A percentile compares a stretch with the other conserved stretches of the same genome.
These are phyloP conservation scores for Fusarium liriodendri DNA, from an alignment of 2,329 filamentous ascomycete species.

Conservation along the genomic window DNA sequence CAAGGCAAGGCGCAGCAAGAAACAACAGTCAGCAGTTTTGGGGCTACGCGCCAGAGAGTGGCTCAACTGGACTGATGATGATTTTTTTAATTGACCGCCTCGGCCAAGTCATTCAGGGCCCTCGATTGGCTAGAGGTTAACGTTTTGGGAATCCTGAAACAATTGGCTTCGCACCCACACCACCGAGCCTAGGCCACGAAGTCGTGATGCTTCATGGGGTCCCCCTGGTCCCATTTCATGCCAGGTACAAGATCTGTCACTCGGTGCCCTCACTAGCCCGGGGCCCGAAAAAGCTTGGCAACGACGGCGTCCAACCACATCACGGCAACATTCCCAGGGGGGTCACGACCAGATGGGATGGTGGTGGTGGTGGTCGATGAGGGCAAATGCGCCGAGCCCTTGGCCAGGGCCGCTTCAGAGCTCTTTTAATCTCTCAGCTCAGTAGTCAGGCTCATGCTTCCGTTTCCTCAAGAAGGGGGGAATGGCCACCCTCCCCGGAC, in stretches of 20 bases:
- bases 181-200: slow-evolving; percentile 10
- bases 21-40: slow-evolving; percentile 15
- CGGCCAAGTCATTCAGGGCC: slow-evolving; percentile 17
- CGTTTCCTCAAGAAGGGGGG: slow-evolving; percentile 1
- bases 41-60: slow-evolving; percentile 25
- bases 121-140: slow-evolving; percentile 18
- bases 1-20: background rate
- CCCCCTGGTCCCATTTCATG: slow-evolving; percentile 2
- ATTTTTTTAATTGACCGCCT: slow-evolving; percentile 11
- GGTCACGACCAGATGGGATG: background rate
- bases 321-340: slow-evolving; percentile 5
- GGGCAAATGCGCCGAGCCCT: slow-evolving; percentile 10
- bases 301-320: slow-evolving; percentile 9
- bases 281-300: slow-evolving; percentile 23
- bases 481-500: background rate
- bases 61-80: slow-evolving; percentile 19
- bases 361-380: slow-evolving; percentile 6
- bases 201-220: slow-evolving; percentile 12
- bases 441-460: background rate
- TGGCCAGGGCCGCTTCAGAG: slow-evolving; percentile 13
- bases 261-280: slow-evolving; percentile 4
- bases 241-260: slow-evolving; percentile 39
- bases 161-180: slow-evolving; percentile 22
- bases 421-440: slow-evolving; percentile 33
- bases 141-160: slow-evolving; percentile 30